A percentile compares a stretch with the other conserved stretches of the same genome.
Conservation (phyloP, 2,329 filamentous ascomycete species). For the Fusarium bactridioides region DNA sequence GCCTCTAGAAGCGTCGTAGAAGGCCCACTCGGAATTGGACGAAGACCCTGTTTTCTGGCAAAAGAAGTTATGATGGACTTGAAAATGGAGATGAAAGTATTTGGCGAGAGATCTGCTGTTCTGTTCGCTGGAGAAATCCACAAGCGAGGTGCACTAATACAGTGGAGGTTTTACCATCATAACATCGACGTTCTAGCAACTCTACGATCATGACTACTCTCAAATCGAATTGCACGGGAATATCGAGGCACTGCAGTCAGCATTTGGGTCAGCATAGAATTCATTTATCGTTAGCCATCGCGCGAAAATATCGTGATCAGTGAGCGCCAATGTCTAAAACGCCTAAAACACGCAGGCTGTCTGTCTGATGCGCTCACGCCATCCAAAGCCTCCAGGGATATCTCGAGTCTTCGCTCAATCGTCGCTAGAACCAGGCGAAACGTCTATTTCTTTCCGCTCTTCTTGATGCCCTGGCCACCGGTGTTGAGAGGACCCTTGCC, state of each 20-base stretch:
- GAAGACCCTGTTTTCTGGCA: constrained; percentile 14
- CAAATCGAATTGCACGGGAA: background rate
- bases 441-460: constrained; percentile 92
- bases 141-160: constrained; percentile 22
- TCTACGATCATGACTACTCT: background rate
- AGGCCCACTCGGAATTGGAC: constrained; percentile 23
- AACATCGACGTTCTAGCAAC: background rate
- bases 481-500: constrained; percentile 90
- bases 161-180: constrained; percentile 10
- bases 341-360: constrained; percentile 28
- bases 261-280: constrained; percentile 36
- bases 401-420: constrained; percentile 1
- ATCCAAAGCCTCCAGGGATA: constrained; percentile 16
- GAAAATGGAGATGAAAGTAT: background rate
- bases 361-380: constrained; percentile 25
- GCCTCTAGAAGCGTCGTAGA: constrained; percentile 20
- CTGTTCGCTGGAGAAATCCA: constrained; percentile 3
- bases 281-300: constrained; percentile 41
- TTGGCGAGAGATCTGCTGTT: background rate
- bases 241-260: constrained; percentile 9
- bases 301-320: constrained; percentile 32
- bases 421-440: background rate
- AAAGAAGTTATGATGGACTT: background rate
- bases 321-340: constrained; percentile 27
- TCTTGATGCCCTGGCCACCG: constrained; percentile 92